These are phyloP conservation scores for Aureobasidium sp. DNA, from an alignment of 2,329 filamentous ascomycete species.

Conservation along the genomic window DNA sequence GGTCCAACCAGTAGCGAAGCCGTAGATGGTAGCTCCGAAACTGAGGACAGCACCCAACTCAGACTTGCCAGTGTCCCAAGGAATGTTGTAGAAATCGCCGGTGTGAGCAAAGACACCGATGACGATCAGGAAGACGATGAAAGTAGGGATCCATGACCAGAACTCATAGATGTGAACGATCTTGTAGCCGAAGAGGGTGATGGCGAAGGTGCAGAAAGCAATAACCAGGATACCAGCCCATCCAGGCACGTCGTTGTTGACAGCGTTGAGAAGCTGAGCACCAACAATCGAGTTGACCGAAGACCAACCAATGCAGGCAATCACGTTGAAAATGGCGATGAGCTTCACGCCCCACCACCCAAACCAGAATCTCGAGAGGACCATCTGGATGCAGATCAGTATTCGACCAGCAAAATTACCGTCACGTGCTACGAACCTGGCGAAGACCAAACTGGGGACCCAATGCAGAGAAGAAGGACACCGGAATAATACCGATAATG, in stretches of 20 bases:
- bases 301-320: slow-evolving; percentile 67
- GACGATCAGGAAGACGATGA: slow-evolving; percentile 64
- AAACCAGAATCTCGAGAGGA: slow-evolving; percentile 48
- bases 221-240: slow-evolving; percentile 69
- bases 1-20: slow-evolving; percentile 66
- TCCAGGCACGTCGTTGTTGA: slow-evolving; percentile 61
- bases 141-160: slow-evolving; percentile 64
- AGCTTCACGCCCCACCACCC: slow-evolving; percentile 62
- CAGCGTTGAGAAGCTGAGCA: slow-evolving; percentile 65
- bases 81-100: slow-evolving; percentile 53
- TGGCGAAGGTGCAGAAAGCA: slow-evolving; percentile 54
- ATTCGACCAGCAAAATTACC: not conserved
- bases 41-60: slow-evolving; percentile 57
- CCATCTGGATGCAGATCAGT: slow-evolving; percentile 15
- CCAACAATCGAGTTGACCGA: slow-evolving; percentile 73
- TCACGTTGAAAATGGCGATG: slow-evolving; percentile 57
- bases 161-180: slow-evolving; percentile 70
- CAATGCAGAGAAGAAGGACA: slow-evolving; percentile 70
- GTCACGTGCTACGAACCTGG: slow-evolving; percentile 35
- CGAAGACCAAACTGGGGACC: slow-evolving; percentile 65
- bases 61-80: slow-evolving; percentile 48
- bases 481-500: slow-evolving; percentile 60
- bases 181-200: slow-evolving; percentile 69
- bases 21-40: slow-evolving; percentile 57
- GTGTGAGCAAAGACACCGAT: slow-evolving; percentile 60